These are phyloP conservation scores for Uronychia setigera DNA, from an alignment of 73 alveolate species.

Conservation along the genomic window DNA sequence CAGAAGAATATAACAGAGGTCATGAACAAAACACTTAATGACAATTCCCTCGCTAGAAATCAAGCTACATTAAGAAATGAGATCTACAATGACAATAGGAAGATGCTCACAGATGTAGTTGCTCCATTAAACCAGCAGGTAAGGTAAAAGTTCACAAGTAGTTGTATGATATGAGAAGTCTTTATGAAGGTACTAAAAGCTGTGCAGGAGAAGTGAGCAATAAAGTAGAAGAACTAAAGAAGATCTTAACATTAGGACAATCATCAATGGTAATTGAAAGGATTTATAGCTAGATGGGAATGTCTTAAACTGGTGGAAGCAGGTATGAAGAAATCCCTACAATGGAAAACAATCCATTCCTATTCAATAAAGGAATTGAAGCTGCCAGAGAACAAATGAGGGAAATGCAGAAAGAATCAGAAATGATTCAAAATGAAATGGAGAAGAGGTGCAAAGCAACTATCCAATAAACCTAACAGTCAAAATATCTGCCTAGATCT, in stretches of 20 bases:
- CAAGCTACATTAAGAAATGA: conserved; percentile 28
- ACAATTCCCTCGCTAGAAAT: conserved; percentile 10
- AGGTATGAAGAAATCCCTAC: background rate
- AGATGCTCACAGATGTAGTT: conserved; percentile 56
- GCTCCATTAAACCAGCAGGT: conserved; percentile 63
- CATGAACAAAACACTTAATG: conserved; percentile 33
- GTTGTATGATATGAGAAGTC: conserved; percentile 45
- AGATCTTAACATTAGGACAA: conserved; percentile 12
- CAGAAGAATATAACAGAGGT: conserved; percentile 48
- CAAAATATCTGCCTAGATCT: conserved; percentile 39
- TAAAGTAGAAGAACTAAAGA: conserved; percentile 57
- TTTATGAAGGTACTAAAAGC: conserved; percentile 59
- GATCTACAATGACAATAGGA: conserved; percentile 49
- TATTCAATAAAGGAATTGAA: conserved; percentile 18
- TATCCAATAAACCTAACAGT: conserved; percentile 10
- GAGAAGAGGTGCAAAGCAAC: conserved; percentile 5
- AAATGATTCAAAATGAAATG: conserved; percentile 42
- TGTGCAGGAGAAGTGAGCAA: conserved; percentile 47
- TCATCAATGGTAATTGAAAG: background rate
- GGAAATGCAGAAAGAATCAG: conserved; percentile 35
- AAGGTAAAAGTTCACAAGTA: background rate
- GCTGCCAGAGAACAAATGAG: conserved; percentile 35
- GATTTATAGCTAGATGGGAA: conserved; percentile 2
- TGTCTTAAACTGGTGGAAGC: background rate
- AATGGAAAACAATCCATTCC: background rate